These are phyloP conservation scores for Pythium rishiriense DNA, from an alignment of 352 stramenopile species.

Conservation along the genomic window DNA sequence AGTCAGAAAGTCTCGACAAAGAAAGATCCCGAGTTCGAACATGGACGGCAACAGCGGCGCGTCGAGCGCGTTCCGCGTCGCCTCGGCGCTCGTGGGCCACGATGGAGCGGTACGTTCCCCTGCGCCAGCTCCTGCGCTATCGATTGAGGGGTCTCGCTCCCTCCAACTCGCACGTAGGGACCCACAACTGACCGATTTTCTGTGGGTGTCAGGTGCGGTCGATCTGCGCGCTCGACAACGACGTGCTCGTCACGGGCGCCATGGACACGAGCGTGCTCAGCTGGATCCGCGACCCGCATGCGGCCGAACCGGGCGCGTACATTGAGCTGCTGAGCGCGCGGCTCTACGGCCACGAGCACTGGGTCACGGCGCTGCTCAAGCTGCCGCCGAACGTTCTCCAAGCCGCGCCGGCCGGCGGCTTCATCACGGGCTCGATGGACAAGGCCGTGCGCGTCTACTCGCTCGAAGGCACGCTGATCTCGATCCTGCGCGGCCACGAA, in stretches of 20 bases:
- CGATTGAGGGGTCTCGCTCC: not conserved
- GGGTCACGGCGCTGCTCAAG: constrained; percentile 64
- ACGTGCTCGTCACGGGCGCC: constrained; percentile 63
- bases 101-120: constrained; percentile 62
- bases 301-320: constrained; percentile 27
- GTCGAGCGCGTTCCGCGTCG: constrained; percentile 26
- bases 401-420: constrained; percentile 38
- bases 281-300: constrained; percentile 46
- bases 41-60: constrained; percentile 1
- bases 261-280: constrained; percentile 71
- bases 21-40: not conserved
- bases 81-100: constrained; percentile 67
- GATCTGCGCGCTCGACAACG: constrained; percentile 47
- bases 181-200: too few species aligned
- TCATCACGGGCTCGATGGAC: constrained; percentile 83
- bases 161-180: too few species aligned
- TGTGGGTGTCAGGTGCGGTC: constrained; percentile 50
- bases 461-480: constrained; percentile 41
- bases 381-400: constrained; percentile 35
- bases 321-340: constrained; percentile 48
- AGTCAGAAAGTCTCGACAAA: not conserved
- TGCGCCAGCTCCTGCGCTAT: not conserved
- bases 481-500: constrained; percentile 59
- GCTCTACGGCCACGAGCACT: constrained; percentile 82
- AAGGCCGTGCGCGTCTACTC: constrained; percentile 71